Percentiles rank a stretch among this genome's conserved stretches.
Conservation (phyloP, 2,329 filamentous ascomycete genomes). For the Daldinia eschscholtzii region DNA sequence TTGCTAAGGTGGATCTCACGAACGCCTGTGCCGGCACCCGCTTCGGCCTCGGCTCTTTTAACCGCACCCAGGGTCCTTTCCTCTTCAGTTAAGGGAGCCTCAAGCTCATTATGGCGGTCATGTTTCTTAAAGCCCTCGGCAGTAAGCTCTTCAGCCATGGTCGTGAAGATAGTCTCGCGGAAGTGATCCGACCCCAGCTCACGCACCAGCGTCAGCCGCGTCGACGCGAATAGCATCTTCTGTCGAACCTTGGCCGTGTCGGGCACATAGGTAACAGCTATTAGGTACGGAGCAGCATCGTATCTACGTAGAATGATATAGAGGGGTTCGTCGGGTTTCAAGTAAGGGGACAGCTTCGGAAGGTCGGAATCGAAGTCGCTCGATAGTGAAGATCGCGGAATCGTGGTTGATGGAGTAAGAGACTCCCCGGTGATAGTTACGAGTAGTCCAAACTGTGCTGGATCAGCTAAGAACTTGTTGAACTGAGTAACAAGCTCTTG, state of each 20-base stretch:
- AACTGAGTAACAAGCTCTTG: conserved; percentile 82
- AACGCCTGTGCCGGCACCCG: conserved; percentile 74
- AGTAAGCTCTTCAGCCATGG: conserved; percentile 76
- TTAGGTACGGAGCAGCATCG: conserved; percentile 67
- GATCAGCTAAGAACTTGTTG: conserved; percentile 73
- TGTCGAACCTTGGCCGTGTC: conserved; percentile 83
- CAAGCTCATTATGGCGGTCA: conserved; percentile 73
- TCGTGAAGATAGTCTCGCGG: conserved; percentile 80
- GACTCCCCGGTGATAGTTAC: conserved; percentile 77
- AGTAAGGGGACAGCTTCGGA: conserved; percentile 69
- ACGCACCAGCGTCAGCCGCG: conserved; percentile 78
- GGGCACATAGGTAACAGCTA: conserved; percentile 83
- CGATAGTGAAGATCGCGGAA: conserved; percentile 64
- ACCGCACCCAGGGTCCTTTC: conserved; percentile 79
- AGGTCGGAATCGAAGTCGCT: conserved; percentile 75
- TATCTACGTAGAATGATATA: conserved; percentile 82
- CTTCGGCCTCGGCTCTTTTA: conserved; percentile 80
- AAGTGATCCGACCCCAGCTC: conserved; percentile 85
- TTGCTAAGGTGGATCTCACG: conserved; percentile 71
- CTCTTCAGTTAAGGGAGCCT: conserved; percentile 82
- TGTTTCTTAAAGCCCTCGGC: conserved; percentile 78
- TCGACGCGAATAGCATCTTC: conserved; percentile 88
- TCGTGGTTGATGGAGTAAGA: conserved; percentile 71
- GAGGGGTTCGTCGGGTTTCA: conserved; percentile 75
- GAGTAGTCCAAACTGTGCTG: conserved; percentile 75